Evolutionary conservation across 2,329 filamentous ascomycete species (phyloP).

Genomic region (Colletotrichum sp.): DNA sequence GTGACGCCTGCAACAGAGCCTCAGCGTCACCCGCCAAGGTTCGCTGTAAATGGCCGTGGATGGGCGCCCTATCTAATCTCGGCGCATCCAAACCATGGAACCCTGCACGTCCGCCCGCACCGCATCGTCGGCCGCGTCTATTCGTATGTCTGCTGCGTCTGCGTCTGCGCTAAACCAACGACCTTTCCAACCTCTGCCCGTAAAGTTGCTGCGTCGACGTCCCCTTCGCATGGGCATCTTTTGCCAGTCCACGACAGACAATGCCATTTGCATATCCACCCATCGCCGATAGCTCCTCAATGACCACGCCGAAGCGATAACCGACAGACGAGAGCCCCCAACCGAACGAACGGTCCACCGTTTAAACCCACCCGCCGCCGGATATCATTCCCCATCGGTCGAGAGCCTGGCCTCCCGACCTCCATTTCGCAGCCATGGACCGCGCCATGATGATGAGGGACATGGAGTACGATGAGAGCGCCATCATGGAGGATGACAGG

Average conservation of each 20-base stretch:
- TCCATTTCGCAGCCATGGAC: neutral
- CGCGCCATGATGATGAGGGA: conserved; percentile 20
- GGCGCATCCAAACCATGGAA: neutral
- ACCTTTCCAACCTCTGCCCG: neutral
- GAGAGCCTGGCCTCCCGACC: neutral
- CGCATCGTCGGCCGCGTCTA: neutral
- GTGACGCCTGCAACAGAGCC: neutral
- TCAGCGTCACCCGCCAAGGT: conserved; percentile 4
- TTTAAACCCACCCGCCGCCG: neutral
- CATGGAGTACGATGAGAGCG: conserved; percentile 34
- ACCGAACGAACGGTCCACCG: conserved; percentile 8
- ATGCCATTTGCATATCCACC: neutral
- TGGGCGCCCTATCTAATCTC: neutral
- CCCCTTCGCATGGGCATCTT: neutral
- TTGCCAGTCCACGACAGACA: neutral
- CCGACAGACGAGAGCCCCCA: neutral
- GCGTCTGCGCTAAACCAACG: neutral
- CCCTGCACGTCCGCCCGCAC: neutral
- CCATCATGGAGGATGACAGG: conserved; percentile 35
- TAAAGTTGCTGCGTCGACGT: neutral
- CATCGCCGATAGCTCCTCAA: neutral
- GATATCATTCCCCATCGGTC: neutral
- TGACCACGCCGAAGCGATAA: neutral
- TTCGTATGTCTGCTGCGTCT: neutral
- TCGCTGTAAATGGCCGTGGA: neutral